phyloP scores from a whole-genome alignment of 2,329 filamentous ascomycete species.

The Talaromyces piceae region DNA sequence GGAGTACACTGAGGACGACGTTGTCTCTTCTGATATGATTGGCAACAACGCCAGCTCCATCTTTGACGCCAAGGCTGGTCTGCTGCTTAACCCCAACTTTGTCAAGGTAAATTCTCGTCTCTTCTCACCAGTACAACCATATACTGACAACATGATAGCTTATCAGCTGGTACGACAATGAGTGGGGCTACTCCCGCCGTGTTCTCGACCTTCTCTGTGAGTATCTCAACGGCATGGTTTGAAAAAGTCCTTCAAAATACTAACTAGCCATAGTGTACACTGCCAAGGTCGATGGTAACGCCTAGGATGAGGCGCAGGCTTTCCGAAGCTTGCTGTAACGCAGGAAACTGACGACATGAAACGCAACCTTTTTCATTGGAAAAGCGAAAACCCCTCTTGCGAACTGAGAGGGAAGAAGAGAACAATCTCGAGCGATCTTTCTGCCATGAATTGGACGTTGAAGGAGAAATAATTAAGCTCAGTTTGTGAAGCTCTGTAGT shows the following conservation, averaged over 20 bases:
- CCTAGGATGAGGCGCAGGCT: slow-evolving; percentile 9
- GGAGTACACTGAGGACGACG: slow-evolving; percentile 91
- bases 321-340: slow-evolving; percentile 11
- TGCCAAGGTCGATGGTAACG: slow-evolving; percentile 60
- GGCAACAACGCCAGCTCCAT: slow-evolving; percentile 92
- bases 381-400: neutral
- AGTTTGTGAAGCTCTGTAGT: neutral
- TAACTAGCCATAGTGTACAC: slow-evolving; percentile 55
- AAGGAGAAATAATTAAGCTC: neutral
- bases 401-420: neutral
- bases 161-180: slow-evolving; percentile 97
- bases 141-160: slow-evolving; percentile 42
- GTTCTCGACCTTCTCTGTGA: slow-evolving; percentile 64
- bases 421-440: neutral
- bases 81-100: slow-evolving; percentile 96
- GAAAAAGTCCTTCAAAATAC: slow-evolving; percentile 10
- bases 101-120: slow-evolving; percentile 53
- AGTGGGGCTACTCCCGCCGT: slow-evolving; percentile 99
- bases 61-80: slow-evolving; percentile 99
- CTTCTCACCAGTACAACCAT: neutral
- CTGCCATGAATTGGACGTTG: neutral
- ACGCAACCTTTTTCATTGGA: neutral
- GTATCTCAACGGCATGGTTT: slow-evolving; percentile 14
- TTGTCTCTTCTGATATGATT: slow-evolving; percentile 90
- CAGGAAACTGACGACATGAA: neutral